Evolutionary conservation across 2,329 filamentous ascomycete species (phyloP).

Genomic region (Microsporum audouinii): DNA sequence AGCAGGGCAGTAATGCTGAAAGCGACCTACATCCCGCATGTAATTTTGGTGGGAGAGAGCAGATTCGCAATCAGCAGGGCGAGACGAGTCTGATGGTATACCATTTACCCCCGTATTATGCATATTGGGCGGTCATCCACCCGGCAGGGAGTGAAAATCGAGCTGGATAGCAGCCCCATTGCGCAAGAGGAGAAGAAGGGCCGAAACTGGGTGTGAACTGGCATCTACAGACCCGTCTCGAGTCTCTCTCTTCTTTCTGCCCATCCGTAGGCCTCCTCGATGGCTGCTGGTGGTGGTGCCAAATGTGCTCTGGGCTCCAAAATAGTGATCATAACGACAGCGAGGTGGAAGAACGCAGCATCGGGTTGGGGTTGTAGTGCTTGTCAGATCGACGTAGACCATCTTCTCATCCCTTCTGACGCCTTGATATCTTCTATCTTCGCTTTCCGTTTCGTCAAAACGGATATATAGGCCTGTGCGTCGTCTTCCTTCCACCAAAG

Average conservation of each 20-base stretch:
- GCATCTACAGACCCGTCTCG: neutral
- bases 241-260: neutral
- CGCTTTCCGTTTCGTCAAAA: slow-evolving; percentile 4
- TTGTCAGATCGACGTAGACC: neutral
- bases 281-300: neutral
- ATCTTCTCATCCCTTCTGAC: neutral
- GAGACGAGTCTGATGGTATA: slow-evolving; percentile 9
- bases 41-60: slow-evolving; percentile 2
- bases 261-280: neutral
- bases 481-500: slow-evolving; percentile 1
- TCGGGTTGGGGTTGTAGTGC: neutral
- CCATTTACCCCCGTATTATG: neutral
- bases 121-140: neutral
- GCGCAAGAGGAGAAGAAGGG: neutral
- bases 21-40: slow-evolving; percentile 5
- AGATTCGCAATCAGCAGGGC: neutral
- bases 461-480: neutral
- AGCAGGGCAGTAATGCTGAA: neutral
- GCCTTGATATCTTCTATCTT: too few species aligned
- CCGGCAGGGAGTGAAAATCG: neutral
- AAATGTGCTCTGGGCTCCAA: neutral
- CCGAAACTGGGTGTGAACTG: neutral
- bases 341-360: neutral
- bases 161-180: neutral
- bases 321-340: neutral